Evolutionary conservation across 257 asterid species (phyloP).

Genomic region (Forsythia viridissima): DNA sequence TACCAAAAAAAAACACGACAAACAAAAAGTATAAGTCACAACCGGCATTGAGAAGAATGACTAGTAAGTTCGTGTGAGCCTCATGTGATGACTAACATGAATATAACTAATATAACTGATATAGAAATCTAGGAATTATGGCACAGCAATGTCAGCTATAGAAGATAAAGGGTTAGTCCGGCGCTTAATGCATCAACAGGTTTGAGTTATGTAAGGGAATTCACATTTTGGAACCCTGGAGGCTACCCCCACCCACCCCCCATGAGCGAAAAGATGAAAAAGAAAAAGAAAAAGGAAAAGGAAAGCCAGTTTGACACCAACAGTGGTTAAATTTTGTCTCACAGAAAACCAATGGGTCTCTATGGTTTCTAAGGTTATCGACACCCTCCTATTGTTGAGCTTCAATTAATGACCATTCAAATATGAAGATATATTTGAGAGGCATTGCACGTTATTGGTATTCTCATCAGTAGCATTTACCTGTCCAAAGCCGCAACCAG

Average conservation of each 20-base stretch:
- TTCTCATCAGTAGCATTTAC: constrained; percentile 31
- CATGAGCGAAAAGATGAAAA: background rate
- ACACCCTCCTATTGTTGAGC: background rate
- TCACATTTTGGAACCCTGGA: background rate
- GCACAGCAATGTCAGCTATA: background rate
- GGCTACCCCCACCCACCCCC: background rate
- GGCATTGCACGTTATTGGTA: background rate
- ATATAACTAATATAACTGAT: background rate
- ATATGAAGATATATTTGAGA: background rate
- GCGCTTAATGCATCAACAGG: background rate
- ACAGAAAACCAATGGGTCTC: background rate
- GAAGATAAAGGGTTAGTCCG: background rate
- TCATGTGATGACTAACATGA: background rate
- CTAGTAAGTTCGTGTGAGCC: background rate
- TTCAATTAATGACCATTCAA: background rate
- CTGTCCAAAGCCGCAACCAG: constrained; percentile 98
- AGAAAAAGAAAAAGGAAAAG: background rate
- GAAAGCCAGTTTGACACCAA: background rate
- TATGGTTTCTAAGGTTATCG: background rate
- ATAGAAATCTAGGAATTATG: background rate
- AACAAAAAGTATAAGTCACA: background rate
- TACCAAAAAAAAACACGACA: constrained; percentile 15
- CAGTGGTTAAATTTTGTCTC: background rate
- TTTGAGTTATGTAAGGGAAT: background rate
- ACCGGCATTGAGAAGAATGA: background rate